phyloP scores from a whole-genome alignment of 169 alveolate genomes.

The Cryptosporidium parvum region DNA sequence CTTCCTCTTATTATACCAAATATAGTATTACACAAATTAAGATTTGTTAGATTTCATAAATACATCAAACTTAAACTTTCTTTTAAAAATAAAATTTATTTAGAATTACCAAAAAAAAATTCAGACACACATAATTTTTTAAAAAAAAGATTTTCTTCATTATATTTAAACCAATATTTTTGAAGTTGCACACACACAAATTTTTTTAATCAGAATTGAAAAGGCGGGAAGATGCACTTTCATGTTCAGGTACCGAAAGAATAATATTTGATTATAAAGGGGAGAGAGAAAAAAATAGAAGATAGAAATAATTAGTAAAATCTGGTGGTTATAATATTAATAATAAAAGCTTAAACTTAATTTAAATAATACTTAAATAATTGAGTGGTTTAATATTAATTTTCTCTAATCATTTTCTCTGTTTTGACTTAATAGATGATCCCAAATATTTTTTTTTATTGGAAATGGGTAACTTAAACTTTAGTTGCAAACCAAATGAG shows the following conservation, averaged over 20 bases:
- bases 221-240: neutral
- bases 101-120: neutral
- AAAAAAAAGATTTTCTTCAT: neutral
- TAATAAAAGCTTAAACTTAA: neutral
- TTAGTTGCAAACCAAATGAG: conserved; percentile 76
- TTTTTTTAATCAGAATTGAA: neutral
- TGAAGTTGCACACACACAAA: conserved; percentile 1
- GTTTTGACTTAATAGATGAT: neutral
- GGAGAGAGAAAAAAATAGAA: neutral
- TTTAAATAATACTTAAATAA: neutral
- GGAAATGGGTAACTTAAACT: conserved; percentile 3
- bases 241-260: neutral
- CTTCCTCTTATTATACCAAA: neutral
- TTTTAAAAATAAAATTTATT: neutral
- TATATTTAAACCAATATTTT: neutral
- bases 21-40: neutral
- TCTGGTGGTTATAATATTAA: neutral
- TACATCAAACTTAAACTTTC: neutral
- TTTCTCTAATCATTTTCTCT: neutral
- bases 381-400: neutral
- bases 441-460: neutral
- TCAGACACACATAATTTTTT: neutral
- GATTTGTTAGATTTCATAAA: neutral
- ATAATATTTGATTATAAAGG: neutral
- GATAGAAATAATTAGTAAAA: neutral